phyloP scores from a whole-genome alignment of 441 rosid species.

The Biscutella laevigata region DNA sequence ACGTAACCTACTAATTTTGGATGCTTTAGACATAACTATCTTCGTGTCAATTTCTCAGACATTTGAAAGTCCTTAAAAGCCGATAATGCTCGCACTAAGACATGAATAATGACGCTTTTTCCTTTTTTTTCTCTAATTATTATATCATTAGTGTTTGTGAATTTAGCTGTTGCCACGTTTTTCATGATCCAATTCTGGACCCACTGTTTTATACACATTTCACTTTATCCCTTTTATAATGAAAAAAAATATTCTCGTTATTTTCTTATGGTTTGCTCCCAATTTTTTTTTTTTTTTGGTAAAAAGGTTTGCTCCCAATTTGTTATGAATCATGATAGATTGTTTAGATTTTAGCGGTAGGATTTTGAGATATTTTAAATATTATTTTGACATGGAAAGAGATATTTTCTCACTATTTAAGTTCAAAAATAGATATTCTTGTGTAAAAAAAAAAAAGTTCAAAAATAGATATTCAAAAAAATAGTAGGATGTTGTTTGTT shows the following conservation, averaged over 20 bases:
- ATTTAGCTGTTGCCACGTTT: conserved; percentile 18
- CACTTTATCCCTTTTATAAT: not conserved
- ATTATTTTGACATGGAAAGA: too few relatives aligned
- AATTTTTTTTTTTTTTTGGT: too few relatives aligned
- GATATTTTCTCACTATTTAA: too few relatives aligned
- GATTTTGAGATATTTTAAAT: too few relatives aligned
- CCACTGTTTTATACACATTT: conserved; percentile 1
- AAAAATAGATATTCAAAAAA: too few relatives aligned
- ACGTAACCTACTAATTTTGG: conserved; percentile 19
- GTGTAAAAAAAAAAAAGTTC: too few relatives aligned
- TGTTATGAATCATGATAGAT: too few relatives aligned
- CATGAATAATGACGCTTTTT: conserved; percentile 20
- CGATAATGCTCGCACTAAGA: conserved; percentile 25
- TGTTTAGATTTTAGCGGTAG: too few relatives aligned
- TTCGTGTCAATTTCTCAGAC: conserved; percentile 23
- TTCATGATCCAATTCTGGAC: conserved; percentile 4
- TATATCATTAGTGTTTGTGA: conserved; percentile 9
- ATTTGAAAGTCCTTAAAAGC: conserved; percentile 23
- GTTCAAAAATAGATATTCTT: too few relatives aligned
- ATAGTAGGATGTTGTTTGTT: too few relatives aligned
- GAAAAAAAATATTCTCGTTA: not conserved
- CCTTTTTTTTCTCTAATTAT: conserved; percentile 15
- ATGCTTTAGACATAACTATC: conserved; percentile 28
- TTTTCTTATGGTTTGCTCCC: too few relatives aligned
- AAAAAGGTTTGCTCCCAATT: too few relatives aligned